Percentiles rank a stretch among this genome's conserved stretches.
Evolutionary conservation across 1,284 basidiomycete species (phyloP).

Genomic region (Wolfiporia cocos): DNA sequence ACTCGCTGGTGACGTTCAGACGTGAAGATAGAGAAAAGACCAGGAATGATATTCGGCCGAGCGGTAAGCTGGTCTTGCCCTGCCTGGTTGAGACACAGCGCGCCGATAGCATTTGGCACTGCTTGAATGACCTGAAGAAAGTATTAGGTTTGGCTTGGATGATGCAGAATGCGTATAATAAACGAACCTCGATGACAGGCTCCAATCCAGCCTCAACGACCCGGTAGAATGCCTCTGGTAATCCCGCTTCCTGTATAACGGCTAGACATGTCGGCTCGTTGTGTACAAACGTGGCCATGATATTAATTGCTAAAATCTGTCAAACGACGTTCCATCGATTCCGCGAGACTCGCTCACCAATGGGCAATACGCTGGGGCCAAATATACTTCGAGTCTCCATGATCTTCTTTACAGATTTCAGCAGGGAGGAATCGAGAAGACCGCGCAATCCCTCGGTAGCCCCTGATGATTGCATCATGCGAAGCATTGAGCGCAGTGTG

Average conservation of each 20-base stretch:
- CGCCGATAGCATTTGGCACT: constrained; percentile 94
- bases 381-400: constrained; percentile 81
- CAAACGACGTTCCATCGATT: too few species aligned
- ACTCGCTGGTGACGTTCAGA: constrained; percentile 82
- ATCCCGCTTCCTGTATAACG: constrained; percentile 87
- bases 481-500: constrained; percentile 88
- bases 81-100: constrained; percentile 89
- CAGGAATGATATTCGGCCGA: constrained; percentile 76
- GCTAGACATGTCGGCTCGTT: constrained; percentile 95
- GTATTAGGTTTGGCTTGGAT: constrained; percentile 3
- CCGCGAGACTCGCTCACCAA: too few species aligned
- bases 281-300: constrained; percentile 97
- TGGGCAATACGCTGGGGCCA: constrained; percentile 81
- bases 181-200: constrained; percentile 74
- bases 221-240: constrained; percentile 89
- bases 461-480: constrained; percentile 95
- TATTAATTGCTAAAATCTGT: constrained; percentile 91
- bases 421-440: constrained; percentile 87
- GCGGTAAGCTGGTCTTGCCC: constrained; percentile 81
- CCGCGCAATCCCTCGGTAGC: constrained; percentile 93
- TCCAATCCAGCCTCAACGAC: constrained; percentile 84
- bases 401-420: constrained; percentile 85
- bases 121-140: constrained; percentile 75
- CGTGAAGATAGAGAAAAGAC: constrained; percentile 83
- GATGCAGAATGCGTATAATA: neutral